A percentile compares a stretch with the other conserved stretches of the same genome.
These are phyloP conservation scores for Boletus coccyginus DNA, from an alignment of 768 basidiomycete species.

Conservation along the genomic window DNA sequence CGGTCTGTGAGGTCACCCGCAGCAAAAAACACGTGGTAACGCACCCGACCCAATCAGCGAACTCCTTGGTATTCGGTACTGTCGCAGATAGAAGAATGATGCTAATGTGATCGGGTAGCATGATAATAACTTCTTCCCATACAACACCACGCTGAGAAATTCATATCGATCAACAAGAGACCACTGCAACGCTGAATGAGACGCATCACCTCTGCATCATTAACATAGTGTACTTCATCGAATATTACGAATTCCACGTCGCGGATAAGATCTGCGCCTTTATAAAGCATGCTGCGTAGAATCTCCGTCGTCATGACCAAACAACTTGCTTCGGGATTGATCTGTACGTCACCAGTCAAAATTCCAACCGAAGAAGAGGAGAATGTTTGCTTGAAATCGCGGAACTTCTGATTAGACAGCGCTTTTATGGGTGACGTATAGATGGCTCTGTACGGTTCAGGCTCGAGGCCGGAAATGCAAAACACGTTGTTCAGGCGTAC, in stretches of 20 bases:
- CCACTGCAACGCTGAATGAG: neutral
- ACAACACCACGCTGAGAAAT: slow-evolving; percentile 85
- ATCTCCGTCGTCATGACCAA: slow-evolving; percentile 99
- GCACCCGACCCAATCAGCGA: slow-evolving; percentile 99
- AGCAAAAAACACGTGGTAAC: slow-evolving; percentile 25
- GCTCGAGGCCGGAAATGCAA: slow-evolving; percentile 11
- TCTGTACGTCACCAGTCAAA: slow-evolving; percentile 97
- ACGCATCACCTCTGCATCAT: slow-evolving; percentile 85
- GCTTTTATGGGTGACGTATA: slow-evolving; percentile 99
- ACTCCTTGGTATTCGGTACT: slow-evolving; percentile 96
- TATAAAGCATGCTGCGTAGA: slow-evolving; percentile 95
- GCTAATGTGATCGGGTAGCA: slow-evolving; percentile 98
- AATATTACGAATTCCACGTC: slow-evolving; percentile 99
- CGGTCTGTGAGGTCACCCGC: slow-evolving; percentile 3
- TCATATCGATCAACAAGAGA: slow-evolving; percentile 13
- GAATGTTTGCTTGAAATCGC: slow-evolving; percentile 98
- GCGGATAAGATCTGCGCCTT: slow-evolving; percentile 96
- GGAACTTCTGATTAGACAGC: slow-evolving; percentile 96
- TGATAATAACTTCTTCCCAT: slow-evolving; percentile 99
- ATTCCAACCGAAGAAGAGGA: slow-evolving; percentile 91
- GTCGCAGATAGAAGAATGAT: slow-evolving; percentile 97
- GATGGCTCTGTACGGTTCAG: slow-evolving; percentile 65
- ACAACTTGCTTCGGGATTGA: slow-evolving; percentile 96
- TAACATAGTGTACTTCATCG: slow-evolving; percentile 99
- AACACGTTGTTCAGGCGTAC: slow-evolving; percentile 39